phyloP scores from a whole-genome alignment of 331 rosid species.

The Malus hybrid region DNA sequence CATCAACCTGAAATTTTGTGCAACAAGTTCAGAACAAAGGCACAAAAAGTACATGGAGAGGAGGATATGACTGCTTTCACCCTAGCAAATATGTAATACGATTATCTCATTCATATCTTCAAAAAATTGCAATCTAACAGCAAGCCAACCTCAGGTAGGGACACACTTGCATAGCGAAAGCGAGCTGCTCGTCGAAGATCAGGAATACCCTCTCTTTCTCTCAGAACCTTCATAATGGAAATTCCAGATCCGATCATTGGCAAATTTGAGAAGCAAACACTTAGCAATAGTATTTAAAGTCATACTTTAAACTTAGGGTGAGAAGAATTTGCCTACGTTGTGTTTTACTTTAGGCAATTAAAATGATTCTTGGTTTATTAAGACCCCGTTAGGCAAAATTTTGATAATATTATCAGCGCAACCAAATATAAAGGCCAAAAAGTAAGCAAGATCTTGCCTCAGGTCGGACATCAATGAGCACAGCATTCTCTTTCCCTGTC shows the following conservation, averaged over 20 bases:
- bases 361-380: conserved; percentile 1
- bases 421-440: conserved; percentile 27
- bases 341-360: background rate
- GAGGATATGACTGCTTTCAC: background rate
- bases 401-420: conserved; percentile 10
- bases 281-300: background rate
- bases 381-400: conserved; percentile 9
- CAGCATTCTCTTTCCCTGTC: conserved; percentile 56
- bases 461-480: conserved; percentile 71
- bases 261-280: background rate
- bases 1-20: conserved; percentile 43
- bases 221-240: conserved; percentile 45
- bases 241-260: background rate
- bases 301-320: too few relatives aligned
- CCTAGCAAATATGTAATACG: background rate
- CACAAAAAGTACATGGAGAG: background rate
- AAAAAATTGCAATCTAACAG: conserved; percentile 8
- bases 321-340: too few relatives aligned
- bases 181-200: conserved; percentile 86
- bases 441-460: conserved; percentile 61
- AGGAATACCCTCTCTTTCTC: conserved; percentile 78
- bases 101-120: background rate
- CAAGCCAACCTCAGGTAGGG: conserved; percentile 69
- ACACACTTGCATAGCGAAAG: conserved; percentile 64
- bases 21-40: background rate